Evolutionary conservation across 2,329 filamentous ascomycete species (phyloP), one percentile per base, ranked within the genome.

Genomic region (Fonsecaea nubica): DNA sequence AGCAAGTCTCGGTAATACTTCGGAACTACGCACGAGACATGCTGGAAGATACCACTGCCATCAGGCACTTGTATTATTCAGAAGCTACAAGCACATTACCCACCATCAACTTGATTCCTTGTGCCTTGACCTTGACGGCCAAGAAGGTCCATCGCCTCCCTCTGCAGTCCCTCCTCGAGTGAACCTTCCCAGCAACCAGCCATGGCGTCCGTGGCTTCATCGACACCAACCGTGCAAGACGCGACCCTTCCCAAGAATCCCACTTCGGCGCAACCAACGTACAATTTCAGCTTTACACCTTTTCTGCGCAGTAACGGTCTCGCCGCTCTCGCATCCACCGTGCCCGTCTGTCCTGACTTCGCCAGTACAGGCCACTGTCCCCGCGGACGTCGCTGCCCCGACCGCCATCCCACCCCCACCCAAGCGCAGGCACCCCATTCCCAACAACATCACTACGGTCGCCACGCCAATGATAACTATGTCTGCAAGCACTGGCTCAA

Each of bases 401-500:
- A 98, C 79, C 91, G 92, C 58, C 94, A 98, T 82, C 82, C 80
- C 1, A 83, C 81, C 0, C 81, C 81, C 13, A 79, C 78, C 4
- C 77, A 79, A 53, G 79, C 78, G 4, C 77, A 78, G 53, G 77
- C 77, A 12, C 76, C 80, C 77, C 45, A 50, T 13, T 61, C 58
- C 13, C 79, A 18, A 78, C 71, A 70, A 32, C 63, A 70, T 35
- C 63, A 68, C 61, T 72, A 71, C 48, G 73, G 67, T 59, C 64
- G 67, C 59, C 65, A 71, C 42, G 32, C 50, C 25, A 74, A 74
- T 67, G 73, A 75, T 68, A 86, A 82, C 58, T 88, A 98, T 15
- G 94, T 99, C 68, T 99, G 95, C 88, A 99, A 99, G 83, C 95
- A 98, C 84, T 98, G 95, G 89, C 89, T 98, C 75, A 92, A 96